phyloP scores from a whole-genome alignment of 352 stramenopile genomes.

The Globisporangium mamillatum region DNA sequence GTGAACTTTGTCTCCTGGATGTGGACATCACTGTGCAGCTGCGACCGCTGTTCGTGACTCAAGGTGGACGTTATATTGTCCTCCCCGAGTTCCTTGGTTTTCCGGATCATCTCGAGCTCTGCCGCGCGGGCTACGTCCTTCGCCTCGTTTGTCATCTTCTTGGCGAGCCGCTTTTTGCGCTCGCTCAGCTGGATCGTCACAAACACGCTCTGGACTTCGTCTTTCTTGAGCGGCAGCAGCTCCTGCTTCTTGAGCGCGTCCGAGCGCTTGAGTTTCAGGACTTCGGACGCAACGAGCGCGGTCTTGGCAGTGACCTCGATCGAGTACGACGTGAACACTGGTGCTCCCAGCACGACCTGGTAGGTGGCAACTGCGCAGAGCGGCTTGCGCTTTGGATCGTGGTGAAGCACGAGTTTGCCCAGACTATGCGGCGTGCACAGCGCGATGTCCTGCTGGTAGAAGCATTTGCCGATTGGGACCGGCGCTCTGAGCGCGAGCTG shows the following conservation, averaged over 20 bases:
- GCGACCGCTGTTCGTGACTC: constrained; percentile 33
- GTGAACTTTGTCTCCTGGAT: constrained; percentile 48
- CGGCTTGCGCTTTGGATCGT: constrained; percentile 55
- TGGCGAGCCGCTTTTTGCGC: constrained; percentile 56
- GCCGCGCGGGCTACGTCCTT: constrained; percentile 43
- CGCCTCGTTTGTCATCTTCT: constrained; percentile 41
- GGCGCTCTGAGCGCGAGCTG: constrained; percentile 16
- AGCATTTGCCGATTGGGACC: constrained; percentile 56
- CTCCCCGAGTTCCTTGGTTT: constrained; percentile 42
- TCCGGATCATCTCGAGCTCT: constrained; percentile 49
- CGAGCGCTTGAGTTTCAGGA: constrained; percentile 41
- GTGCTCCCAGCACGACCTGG: constrained; percentile 71
- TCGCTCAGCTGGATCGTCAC: constrained; percentile 68
- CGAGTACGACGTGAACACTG: constrained; percentile 67
- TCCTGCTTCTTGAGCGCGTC: constrained; percentile 70
- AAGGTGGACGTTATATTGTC: constrained; percentile 42
- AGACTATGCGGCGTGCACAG: constrained; percentile 64
- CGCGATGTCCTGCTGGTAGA: constrained; percentile 44
- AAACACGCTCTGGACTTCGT: constrained; percentile 68
- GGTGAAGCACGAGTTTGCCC: constrained; percentile 60
- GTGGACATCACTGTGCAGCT: constrained; percentile 39
- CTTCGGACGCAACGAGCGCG: constrained; percentile 45
- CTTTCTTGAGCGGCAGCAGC: constrained; percentile 46
- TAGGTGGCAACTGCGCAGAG: constrained; percentile 50
- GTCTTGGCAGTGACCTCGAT: constrained; percentile 50